Base-by-base conservation (phyloP, 805 yeast species). In the Starmerella floris region DNA sequence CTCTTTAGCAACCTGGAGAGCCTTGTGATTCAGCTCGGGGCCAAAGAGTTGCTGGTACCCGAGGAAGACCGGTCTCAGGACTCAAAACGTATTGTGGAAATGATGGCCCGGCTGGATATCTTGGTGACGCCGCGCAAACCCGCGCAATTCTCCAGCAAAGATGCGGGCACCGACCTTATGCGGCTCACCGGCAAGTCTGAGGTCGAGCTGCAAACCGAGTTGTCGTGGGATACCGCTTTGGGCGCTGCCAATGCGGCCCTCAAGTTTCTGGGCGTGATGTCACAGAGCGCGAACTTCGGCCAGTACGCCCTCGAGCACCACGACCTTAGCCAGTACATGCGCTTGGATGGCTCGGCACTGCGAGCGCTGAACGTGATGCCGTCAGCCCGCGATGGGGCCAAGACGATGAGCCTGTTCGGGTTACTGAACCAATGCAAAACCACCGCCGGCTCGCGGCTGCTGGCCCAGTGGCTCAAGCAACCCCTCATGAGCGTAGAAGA, bases 391-490 rank as follows among this genome's bases (percentile, higher is more conserved):
- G 70, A 66, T 42, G 67, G 68, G 20, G 56, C 65, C 3, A 70
- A 73, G 47, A 59, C 75, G 0, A 63, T 66, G 66, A 80, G 93
- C 9, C 62, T 91, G 33, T 87, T 74, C 57, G 95, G 93, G 22
- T 67, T 91, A 35, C 65, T 91, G 53, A 88, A 91, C 65, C 76
- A 78, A 52, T 88, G 97, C 66, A 84, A 82, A 54, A 79, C 94
- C 3, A 70, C 76, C 2, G 84, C 91, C n/a, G 99, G 99, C 6
- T 67, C 88, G 1, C 70, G 97, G 50, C 62, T 87, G 39, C 69
- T 91, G 22, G 77, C 91, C 15, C 95, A 84, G 56, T 91, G 98
- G 98, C 68, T 91, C 47, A 91, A 88, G 56, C 98, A 91, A 61
- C 99, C 99, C 1, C 68, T 91, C 38, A 77, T 94, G 41, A 75